A percentile compares a stretch with the other conserved stretches of the same genome.
These are phyloP conservation scores for Rugonectria rugulosa DNA, from an alignment of 2,329 filamentous ascomycete genomes.

Conservation along the genomic window DNA sequence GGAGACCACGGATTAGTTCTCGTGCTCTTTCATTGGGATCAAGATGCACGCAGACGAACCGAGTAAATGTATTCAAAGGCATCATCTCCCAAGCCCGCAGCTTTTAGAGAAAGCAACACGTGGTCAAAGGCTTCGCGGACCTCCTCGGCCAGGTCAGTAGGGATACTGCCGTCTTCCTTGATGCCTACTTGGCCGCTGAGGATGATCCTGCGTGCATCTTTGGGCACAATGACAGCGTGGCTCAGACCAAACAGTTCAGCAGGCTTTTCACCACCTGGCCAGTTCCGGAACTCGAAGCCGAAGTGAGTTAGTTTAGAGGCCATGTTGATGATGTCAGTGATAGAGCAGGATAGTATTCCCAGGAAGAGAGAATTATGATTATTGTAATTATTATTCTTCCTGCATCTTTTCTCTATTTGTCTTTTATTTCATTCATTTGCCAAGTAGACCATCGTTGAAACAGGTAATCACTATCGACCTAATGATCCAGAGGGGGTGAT, in stretches of 20 bases:
- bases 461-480: too few species aligned
- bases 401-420: too few species aligned
- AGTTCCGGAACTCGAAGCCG: slow-evolving; percentile 13
- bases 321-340: slow-evolving; percentile 1
- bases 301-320: background rate
- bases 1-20: too few species aligned
- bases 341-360: background rate
- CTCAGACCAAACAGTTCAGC: slow-evolving; percentile 12
- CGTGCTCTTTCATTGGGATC: background rate
- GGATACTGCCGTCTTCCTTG: slow-evolving; percentile 11
- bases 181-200: slow-evolving; percentile 14
- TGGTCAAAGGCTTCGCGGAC: slow-evolving; percentile 11
- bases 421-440: too few species aligned
- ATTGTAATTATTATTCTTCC: too few species aligned
- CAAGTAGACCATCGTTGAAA: too few species aligned
- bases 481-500: too few species aligned
- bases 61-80: slow-evolving; percentile 17
- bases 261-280: slow-evolving; percentile 13
- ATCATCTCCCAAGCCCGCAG: slow-evolving; percentile 17
- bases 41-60: too few species aligned
- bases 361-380: too few species aligned
- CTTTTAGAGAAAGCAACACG: slow-evolving; percentile 2
- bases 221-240: slow-evolving; percentile 11
- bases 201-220: slow-evolving; percentile 1
- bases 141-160: slow-evolving; percentile 7